phyloP scores from a whole-genome alignment of 345 rosid genomes.

The Eucalyptus guilfoylei region DNA sequence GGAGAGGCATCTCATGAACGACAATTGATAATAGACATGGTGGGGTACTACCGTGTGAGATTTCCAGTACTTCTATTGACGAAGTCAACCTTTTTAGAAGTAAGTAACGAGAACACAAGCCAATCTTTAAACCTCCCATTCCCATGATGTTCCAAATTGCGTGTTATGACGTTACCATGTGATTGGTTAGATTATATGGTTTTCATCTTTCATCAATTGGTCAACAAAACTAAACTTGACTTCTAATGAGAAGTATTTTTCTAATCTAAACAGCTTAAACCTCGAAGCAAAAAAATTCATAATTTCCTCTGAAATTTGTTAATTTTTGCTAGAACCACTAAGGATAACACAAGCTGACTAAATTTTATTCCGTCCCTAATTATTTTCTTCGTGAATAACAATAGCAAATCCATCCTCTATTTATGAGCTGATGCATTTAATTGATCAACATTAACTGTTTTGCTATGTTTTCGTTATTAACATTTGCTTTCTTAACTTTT shows the following conservation, averaged over 20 bases:
- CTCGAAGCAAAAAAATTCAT: background rate
- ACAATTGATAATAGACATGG: background rate
- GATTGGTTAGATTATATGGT: background rate
- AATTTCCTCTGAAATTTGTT: background rate
- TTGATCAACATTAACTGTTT: background rate
- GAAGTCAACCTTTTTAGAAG: background rate
- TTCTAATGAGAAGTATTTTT: background rate
- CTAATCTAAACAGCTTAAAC: background rate
- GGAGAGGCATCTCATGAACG: background rate
- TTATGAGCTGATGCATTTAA: background rate
- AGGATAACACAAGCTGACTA: background rate
- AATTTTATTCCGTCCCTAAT: background rate
- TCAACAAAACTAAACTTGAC: background rate
- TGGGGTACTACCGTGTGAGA: background rate
- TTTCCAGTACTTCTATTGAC: background rate
- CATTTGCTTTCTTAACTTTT: background rate
- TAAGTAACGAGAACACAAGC: background rate
- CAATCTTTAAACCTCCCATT: background rate
- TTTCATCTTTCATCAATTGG: background rate
- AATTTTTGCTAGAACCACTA: background rate
- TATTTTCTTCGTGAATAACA: background rate
- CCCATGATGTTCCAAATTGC: background rate
- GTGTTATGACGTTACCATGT: rapidly evolving
- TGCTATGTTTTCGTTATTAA: background rate
- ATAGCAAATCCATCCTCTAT: background rate